Percentiles rank a stretch among this genome's conserved stretches.
These are phyloP conservation scores for Beta vulgaris DNA, from an alignment of 148 eudicot species.

Conservation along the genomic window DNA sequence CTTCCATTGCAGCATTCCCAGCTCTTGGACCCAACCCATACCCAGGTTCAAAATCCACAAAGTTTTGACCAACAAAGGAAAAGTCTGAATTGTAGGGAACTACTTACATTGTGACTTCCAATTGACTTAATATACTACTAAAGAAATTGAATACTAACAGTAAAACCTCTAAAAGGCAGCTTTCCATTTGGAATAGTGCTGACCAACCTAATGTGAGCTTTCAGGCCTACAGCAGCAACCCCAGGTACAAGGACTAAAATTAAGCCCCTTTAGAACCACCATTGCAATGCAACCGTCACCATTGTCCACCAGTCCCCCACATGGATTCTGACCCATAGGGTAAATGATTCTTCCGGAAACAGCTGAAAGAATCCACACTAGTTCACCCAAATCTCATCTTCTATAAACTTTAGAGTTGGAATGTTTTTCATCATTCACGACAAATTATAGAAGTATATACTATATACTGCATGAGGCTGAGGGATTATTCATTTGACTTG, in stretches of 20 bases:
- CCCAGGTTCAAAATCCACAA: too few species aligned
- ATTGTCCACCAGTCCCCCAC: background rate
- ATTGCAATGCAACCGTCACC: background rate
- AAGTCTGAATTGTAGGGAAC: background rate
- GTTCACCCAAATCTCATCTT: background rate
- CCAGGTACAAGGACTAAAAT: background rate
- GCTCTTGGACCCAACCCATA: too few species aligned
- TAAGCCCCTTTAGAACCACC: background rate
- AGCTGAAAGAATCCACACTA: background rate
- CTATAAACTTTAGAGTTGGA: background rate
- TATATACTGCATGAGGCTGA: too few species aligned
- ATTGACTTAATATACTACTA: background rate
- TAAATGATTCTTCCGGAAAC: background rate
- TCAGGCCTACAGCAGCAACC: too few species aligned
- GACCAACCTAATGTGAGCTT: too few species aligned
- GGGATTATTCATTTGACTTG: too few species aligned
- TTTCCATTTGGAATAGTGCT: too few species aligned
- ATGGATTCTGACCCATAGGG: background rate
- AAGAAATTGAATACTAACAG: too few species aligned
- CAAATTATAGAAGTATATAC: too few species aligned
- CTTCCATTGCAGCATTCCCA: too few species aligned
- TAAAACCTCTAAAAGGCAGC: too few species aligned
- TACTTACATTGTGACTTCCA: background rate
- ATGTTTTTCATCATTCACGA: background rate
- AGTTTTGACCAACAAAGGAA: background rate